Evolutionary conservation across 495 filamentous ascomycete genomes (phyloP).

Genomic region (Neurospora sp.): DNA sequence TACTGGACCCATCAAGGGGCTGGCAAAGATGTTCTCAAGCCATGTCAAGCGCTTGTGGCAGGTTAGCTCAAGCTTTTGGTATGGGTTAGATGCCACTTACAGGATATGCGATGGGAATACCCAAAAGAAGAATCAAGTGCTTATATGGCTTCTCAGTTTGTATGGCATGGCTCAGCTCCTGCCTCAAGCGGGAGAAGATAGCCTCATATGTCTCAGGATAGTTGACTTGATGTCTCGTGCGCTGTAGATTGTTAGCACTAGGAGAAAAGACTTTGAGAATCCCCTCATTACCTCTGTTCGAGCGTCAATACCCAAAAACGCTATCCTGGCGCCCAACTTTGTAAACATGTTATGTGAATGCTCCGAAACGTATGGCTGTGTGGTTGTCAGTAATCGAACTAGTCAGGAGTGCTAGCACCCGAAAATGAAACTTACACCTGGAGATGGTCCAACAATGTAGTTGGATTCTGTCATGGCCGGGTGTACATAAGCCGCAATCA

Average conservation of each 20-base stretch:
- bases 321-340: constrained; percentile 74
- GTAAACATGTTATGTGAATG: constrained; percentile 71
- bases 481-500: constrained; percentile 58
- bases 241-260: constrained; percentile 23
- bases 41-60: constrained; percentile 65
- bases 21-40: constrained; percentile 80
- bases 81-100: constrained; percentile 21
- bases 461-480: constrained; percentile 50
- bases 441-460: constrained; percentile 68
- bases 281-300: constrained; percentile 49
- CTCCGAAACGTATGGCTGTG: constrained; percentile 61
- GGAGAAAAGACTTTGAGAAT: too few species aligned
- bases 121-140: constrained; percentile 77
- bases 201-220: constrained; percentile 80
- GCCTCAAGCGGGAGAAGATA: constrained; percentile 59
- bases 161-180: constrained; percentile 51
- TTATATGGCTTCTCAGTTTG: constrained; percentile 47
- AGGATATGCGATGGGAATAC: constrained; percentile 91
- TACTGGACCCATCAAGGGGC: constrained; percentile 74
- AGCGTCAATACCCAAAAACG: constrained; percentile 81
- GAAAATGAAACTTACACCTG: constrained; percentile 37
- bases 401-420: constrained; percentile 8
- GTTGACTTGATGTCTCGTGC: constrained; percentile 85
- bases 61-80: neutral
- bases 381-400: constrained; percentile 7